Percentiles rank a stretch among this genome's conserved stretches.
phyloP scores from a whole-genome alignment of 2,329 filamentous ascomycete species.

The Sphaerostilbella broomeana region DNA sequence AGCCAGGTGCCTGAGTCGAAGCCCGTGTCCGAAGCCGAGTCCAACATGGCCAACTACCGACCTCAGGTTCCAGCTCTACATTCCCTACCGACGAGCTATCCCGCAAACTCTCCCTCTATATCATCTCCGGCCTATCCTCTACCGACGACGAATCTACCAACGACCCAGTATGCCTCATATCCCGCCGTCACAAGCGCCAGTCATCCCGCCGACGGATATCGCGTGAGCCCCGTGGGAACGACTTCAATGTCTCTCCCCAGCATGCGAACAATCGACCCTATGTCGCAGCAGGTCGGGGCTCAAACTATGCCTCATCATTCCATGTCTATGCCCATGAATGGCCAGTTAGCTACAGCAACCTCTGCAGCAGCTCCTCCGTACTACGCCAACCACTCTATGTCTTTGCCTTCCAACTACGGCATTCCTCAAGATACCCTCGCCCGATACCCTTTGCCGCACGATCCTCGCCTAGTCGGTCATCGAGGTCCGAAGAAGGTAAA shows the following conservation, averaged over 20 bases:
- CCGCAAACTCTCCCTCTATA: constrained; percentile 11
- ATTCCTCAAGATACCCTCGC: constrained; percentile 37
- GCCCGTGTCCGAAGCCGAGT: constrained; percentile 10
- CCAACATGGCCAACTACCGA: constrained; percentile 30
- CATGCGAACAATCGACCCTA: constrained; percentile 35
- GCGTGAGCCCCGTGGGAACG: constrained; percentile 23
- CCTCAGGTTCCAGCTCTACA: constrained; percentile 15
- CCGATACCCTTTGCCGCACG: constrained; percentile 42
- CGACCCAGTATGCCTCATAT: constrained; percentile 27
- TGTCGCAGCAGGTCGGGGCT: constrained; percentile 21
- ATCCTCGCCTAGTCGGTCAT: constrained; percentile 41
- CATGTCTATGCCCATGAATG: constrained; percentile 32
- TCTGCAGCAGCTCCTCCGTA: constrained; percentile 34
- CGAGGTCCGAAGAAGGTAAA: constrained; percentile 53
- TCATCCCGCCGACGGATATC: constrained; percentile 25
- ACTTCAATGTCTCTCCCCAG: constrained; percentile 32
- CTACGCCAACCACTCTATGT: constrained; percentile 35
- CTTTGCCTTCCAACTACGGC: constrained; percentile 31
- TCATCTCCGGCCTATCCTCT: constrained; percentile 12
- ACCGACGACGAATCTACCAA: constrained; percentile 16
- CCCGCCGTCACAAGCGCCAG: constrained; percentile 20
- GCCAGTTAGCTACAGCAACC: constrained; percentile 23
- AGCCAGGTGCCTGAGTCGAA: constrained; percentile 24
- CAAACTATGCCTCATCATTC: constrained; percentile 25
- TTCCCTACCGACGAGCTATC: constrained; percentile 25